Conservation (phyloP, 345 rosid genomes). For the Lumnitzera racemosa region DNA sequence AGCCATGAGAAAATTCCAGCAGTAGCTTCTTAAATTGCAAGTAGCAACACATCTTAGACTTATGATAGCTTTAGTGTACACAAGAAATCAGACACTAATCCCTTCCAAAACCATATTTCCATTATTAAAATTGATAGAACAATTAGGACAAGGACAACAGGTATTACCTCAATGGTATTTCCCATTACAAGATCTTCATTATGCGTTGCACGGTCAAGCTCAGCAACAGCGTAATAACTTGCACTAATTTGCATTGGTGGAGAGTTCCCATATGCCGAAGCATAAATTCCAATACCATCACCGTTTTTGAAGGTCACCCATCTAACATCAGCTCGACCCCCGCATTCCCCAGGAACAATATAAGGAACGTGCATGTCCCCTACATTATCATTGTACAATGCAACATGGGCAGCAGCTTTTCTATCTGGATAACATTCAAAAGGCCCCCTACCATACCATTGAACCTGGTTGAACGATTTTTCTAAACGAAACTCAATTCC, state of each 20-base stretch:
- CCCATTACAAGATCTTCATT: constrained; percentile 64
- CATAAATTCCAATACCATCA: constrained; percentile 74
- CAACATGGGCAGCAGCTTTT: constrained; percentile 88
- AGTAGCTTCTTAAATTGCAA: too few species aligned
- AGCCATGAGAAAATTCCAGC: too few species aligned
- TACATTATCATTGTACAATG: constrained; percentile 51
- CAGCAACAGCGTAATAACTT: constrained; percentile 59
- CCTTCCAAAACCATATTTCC: background rate
- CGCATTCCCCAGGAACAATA: constrained; percentile 83
- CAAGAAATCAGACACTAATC: too few species aligned
- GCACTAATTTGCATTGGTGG: constrained; percentile 95
- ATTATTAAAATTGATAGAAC: background rate
- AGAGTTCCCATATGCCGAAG: constrained; percentile 62
- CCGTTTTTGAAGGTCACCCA: constrained; percentile 76
- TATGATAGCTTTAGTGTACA: too few species aligned
- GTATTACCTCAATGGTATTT: constrained; percentile 63
- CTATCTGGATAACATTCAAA: constrained; percentile 97
- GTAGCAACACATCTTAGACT: too few species aligned
- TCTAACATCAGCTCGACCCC: constrained; percentile 90
- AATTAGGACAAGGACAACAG: background rate
- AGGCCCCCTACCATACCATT: constrained; percentile 95
- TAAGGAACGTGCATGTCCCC: constrained; percentile 90
- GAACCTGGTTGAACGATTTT: constrained; percentile 54
- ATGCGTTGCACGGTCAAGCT: constrained; percentile 71
- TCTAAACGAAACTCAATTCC: constrained; percentile 77